Conservation (phyloP, 2,329 filamentous ascomycete genomes). For the Fonsecaea nubica region DNA sequence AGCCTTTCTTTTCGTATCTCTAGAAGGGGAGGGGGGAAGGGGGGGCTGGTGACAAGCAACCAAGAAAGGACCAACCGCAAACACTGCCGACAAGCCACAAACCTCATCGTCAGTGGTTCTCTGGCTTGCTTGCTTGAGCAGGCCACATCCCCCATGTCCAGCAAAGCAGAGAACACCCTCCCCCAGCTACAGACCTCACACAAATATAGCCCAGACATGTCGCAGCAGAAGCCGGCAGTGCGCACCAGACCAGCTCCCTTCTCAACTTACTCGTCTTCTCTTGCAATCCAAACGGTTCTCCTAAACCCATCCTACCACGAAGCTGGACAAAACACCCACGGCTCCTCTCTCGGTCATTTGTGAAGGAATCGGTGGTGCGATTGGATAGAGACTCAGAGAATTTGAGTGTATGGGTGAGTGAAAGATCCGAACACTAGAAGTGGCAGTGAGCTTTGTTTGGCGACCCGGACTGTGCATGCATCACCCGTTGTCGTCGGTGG, state of each 20-base stretch:
- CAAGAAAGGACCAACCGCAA: not conserved
- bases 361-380: not conserved
- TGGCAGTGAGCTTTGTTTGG: not conserved
- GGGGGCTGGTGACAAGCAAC: not conserved
- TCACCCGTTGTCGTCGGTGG: slow-evolving; percentile 11
- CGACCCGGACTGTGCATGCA: not conserved
- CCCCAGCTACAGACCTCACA: slow-evolving; percentile 14
- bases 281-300: slow-evolving; percentile 4
- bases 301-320: not conserved
- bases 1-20: not conserved
- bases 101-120: not conserved
- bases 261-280: slow-evolving; percentile 19
- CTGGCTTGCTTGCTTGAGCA: not conserved
- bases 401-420: not conserved
- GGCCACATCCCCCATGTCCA: not conserved
- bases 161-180: not conserved
- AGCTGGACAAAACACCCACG: not conserved
- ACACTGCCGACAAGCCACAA: not conserved
- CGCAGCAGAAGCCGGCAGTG: slow-evolving; percentile 22
- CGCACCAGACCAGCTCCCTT: slow-evolving; percentile 24
- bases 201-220: slow-evolving; percentile 29
- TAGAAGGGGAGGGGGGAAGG: not conserved
- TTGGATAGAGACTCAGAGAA: not conserved
- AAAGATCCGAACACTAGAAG: not conserved
- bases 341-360: not conserved